phyloP scores from a whole-genome alignment of 805 yeast species.

The Blastobotrys mokoenaii region DNA sequence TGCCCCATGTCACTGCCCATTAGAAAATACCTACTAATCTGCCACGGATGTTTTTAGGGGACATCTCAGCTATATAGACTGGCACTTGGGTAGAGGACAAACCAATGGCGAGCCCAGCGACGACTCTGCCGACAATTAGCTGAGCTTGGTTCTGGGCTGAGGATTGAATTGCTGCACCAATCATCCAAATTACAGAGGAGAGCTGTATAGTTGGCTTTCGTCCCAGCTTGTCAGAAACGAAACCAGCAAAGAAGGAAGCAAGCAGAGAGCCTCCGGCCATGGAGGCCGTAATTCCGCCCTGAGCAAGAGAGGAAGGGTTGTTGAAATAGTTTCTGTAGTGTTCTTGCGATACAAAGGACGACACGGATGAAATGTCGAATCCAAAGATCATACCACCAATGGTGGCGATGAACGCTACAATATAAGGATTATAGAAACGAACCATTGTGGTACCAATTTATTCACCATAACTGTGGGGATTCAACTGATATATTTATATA shows the following conservation, averaged over 20 bases:
- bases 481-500: too few relatives aligned
- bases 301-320: slow-evolving; percentile 45
- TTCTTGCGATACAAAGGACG: slow-evolving; percentile 50
- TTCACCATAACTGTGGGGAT: too few relatives aligned
- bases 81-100: slow-evolving; percentile 61
- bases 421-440: slow-evolving; percentile 45
- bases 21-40: slow-evolving; percentile 53
- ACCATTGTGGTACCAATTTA: too few relatives aligned
- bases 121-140: slow-evolving; percentile 46
- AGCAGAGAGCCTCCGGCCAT: slow-evolving; percentile 72
- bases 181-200: slow-evolving; percentile 48
- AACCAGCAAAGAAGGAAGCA: slow-evolving; percentile 55
- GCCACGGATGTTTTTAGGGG: slow-evolving; percentile 56
- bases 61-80: slow-evolving; percentile 55
- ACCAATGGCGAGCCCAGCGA: slow-evolving; percentile 60
- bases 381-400: slow-evolving; percentile 70
- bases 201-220: too few relatives aligned
- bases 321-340: slow-evolving; percentile 46
- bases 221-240: slow-evolving; percentile 44
- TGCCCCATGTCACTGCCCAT: slow-evolving; percentile 57
- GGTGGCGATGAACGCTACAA: slow-evolving; percentile 49
- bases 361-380: slow-evolving; percentile 70
- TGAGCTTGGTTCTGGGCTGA: slow-evolving; percentile 37
- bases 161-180: slow-evolving; percentile 53
- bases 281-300: slow-evolving; percentile 68